Conservation (phyloP, 257 asterid genomes). For the Rehmannia glutinosa region DNA sequence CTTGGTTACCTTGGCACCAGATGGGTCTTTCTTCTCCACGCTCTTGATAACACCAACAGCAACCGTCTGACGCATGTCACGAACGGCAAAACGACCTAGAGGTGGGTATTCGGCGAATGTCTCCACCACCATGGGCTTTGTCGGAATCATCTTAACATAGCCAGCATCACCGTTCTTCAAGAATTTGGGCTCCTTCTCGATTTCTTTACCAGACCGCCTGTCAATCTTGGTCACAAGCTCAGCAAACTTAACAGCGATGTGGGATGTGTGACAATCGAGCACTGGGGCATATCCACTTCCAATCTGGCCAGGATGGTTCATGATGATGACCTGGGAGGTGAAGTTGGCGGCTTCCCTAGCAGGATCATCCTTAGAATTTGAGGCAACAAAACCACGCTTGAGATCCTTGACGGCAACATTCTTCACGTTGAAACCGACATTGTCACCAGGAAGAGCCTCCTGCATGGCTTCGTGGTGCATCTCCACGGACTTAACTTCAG, state of each 20-base stretch:
- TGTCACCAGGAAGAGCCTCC: constrained; percentile 86
- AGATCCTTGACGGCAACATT: constrained; percentile 64
- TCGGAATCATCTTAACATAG: constrained; percentile 47
- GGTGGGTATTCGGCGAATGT: constrained; percentile 45
- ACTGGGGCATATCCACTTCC: constrained; percentile 70
- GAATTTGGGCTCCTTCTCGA: constrained; percentile 70
- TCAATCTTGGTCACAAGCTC: constrained; percentile 55
- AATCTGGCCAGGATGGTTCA: constrained; percentile 75
- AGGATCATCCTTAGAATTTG: constrained; percentile 64
- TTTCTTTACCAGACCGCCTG: constrained; percentile 48
- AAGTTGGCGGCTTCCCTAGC: constrained; percentile 55
- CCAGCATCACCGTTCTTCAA: constrained; percentile 65
- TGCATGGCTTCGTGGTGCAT: constrained; percentile 73
- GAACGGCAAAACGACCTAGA: constrained; percentile 48
- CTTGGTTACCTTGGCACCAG: constrained; percentile 56
- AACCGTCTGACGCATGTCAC: constrained; percentile 56
- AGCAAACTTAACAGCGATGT: constrained; percentile 60
- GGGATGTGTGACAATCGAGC: constrained; percentile 64
- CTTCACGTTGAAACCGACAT: constrained; percentile 73
- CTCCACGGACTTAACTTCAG: constrained; percentile 87
- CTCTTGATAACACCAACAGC: constrained; percentile 51
- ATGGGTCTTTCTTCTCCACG: constrained; percentile 50
- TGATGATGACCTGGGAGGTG: constrained; percentile 60
- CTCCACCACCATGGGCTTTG: constrained; percentile 55
- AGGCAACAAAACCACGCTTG: constrained; percentile 58